Evolutionary conservation across 2,329 filamentous ascomycete genomes (phyloP).

Genomic region (Akanthomyces lecanii): DNA sequence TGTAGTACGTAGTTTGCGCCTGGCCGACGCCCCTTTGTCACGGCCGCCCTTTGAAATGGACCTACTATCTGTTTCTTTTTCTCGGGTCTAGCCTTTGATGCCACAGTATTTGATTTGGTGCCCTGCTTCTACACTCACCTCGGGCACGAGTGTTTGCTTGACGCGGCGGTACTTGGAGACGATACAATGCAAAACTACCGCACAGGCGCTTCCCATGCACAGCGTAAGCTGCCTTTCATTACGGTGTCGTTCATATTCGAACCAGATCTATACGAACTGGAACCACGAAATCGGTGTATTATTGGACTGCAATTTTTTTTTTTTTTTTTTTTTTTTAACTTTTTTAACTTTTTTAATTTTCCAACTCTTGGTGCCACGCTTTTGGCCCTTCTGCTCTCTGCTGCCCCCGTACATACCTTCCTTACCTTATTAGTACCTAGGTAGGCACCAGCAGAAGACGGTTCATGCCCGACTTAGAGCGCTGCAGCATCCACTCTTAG

Average conservation of each 20-base stretch:
- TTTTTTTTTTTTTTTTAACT: too few species aligned
- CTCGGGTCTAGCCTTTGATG: not conserved
- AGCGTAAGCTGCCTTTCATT: not conserved
- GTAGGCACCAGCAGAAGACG: not conserved
- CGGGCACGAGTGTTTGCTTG: not conserved
- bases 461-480: not conserved
- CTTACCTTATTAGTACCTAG: too few species aligned
- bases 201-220: not conserved
- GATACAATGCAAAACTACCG: too few species aligned
- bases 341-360: too few species aligned
- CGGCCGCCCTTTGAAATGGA: not conserved
- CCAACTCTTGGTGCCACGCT: too few species aligned
- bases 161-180: not conserved
- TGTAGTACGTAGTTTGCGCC: not conserved
- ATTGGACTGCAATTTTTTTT: too few species aligned
- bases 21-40: constrained; percentile 1
- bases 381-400: not conserved
- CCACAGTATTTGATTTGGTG: too few species aligned
- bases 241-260: not conserved
- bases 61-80: not conserved
- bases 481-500: not conserved
- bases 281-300: too few species aligned
- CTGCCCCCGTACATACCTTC: not conserved
- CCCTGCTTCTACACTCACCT: too few species aligned
- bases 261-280: not conserved